Evolutionary conservation across 768 basidiomycete genomes (phyloP).

Genomic region (Tulasnella sp.): DNA sequence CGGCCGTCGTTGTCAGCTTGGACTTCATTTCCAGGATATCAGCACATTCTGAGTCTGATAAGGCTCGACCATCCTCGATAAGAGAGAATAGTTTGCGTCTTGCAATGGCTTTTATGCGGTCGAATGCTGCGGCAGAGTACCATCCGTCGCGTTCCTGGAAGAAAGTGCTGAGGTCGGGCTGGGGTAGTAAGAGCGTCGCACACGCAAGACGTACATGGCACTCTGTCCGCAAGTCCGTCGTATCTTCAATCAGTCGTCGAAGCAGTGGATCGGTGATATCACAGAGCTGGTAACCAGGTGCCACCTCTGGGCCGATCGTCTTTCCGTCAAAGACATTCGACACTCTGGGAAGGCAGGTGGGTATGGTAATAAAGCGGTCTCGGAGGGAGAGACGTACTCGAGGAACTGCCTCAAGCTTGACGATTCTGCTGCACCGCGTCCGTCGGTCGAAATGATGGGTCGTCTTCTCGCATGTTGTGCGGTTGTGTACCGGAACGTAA

Average conservation of each 20-base stretch:
- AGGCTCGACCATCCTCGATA: conserved; percentile 55
- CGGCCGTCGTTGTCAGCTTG: conserved; percentile 2
- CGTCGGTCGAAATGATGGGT: not conserved
- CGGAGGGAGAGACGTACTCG: not conserved
- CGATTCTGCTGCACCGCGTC: not conserved
- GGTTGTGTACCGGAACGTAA: conserved; percentile 58
- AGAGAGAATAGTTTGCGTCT: conserved; percentile 71
- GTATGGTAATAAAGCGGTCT: not conserved
- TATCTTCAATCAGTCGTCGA: conserved; percentile 63
- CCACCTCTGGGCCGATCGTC: conserved; percentile 67
- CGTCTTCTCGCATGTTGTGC: not conserved
- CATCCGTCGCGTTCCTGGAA: conserved; percentile 77
- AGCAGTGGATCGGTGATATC: conserved; percentile 84
- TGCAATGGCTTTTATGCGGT: conserved; percentile 72
- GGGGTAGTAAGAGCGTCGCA: conserved; percentile 10
- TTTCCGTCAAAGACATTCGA: conserved; percentile 87
- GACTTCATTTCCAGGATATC: conserved; percentile 40
- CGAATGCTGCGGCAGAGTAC: conserved; percentile 65
- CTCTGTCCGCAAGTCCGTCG: conserved; percentile 50
- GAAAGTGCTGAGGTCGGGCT: no score
- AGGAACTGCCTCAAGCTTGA: not conserved
- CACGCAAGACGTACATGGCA: conserved; percentile 62
- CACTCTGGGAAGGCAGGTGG: conserved; percentile 23
- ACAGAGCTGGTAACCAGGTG: conserved; percentile 77
- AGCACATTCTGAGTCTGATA: conserved; percentile 61